These are phyloP conservation scores for Podospora appendiculata DNA, from an alignment of 495 filamentous ascomycete genomes.

Conservation along the genomic window DNA sequence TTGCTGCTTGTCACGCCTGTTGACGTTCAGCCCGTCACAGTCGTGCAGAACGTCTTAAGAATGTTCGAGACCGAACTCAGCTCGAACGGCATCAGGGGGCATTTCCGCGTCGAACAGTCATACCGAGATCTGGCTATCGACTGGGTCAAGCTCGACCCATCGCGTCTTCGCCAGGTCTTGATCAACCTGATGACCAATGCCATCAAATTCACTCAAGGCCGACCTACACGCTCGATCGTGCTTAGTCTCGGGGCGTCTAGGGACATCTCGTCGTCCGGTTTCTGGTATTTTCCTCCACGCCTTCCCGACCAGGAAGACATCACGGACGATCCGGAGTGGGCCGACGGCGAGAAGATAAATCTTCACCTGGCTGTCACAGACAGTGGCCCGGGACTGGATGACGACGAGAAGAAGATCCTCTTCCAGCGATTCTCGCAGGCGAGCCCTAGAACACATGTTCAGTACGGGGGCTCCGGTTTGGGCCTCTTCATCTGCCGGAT, in stretches of 20 bases:
- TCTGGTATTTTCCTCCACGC: conserved; percentile 50
- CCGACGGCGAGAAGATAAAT: conserved; percentile 56
- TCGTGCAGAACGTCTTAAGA: conserved; percentile 61
- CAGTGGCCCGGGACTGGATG: conserved; percentile 67
- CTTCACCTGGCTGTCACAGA: conserved; percentile 72
- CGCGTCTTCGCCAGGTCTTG: conserved; percentile 67
- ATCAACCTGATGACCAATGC: conserved; percentile 76
- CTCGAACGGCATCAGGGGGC: conserved; percentile 61
- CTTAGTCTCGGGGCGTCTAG: conserved; percentile 63
- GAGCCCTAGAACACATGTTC: conserved; percentile 64
- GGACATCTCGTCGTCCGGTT: conserved; percentile 39
- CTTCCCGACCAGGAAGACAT: conserved; percentile 38
- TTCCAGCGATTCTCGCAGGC: conserved; percentile 81
- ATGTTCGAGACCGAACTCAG: conserved; percentile 80
- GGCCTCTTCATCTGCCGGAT: conserved; percentile 76
- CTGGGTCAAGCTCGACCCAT: conserved; percentile 75
- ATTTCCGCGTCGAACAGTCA: conserved; percentile 58
- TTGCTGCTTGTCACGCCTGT: conserved; percentile 69
- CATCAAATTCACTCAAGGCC: conserved; percentile 69
- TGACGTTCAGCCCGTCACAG: conserved; percentile 58
- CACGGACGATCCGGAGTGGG: conserved; percentile 58
- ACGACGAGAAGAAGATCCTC: conserved; percentile 63
- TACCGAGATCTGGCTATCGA: conserved; percentile 56
- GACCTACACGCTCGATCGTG: conserved; percentile 52
- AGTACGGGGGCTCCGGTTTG: conserved; percentile 77